Base-by-base conservation (phyloP, 192 early-diverging fungal species). In the Entomortierella chlamydospora region DNA sequence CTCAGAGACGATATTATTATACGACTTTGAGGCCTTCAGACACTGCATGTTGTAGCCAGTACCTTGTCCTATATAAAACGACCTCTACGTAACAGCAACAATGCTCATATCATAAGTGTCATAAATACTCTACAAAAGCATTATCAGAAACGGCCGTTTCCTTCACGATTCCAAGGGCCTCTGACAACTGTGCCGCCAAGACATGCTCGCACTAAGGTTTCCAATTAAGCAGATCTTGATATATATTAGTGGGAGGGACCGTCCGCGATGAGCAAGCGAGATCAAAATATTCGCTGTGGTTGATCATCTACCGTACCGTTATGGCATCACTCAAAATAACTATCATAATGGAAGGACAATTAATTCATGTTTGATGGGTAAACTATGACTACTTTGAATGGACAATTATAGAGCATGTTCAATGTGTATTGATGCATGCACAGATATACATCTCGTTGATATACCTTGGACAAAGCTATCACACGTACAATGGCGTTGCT, bases 381-480 rank as follows among this genome's bases (percentile, higher is more conserved):
- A 37, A 37, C 34, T 37, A 37, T 37, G 34, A 37, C 34, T 7
- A 37, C 10, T 37, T 7, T 37, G 30, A 7, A 39, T 59, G 57
- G 54, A 20, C 20, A 64, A 25, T 11, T 11, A 30, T 11, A 26
- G 51, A 33, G 30, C 6, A 33, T 51, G 31, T 23, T 25, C 57
- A 58, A 7, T n/a, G 34, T 49, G 37, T 30, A 20, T 13, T n/a
- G 33, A 49, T 9, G 25, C n/a, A 41, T 25, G 39, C 3, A 11
- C 15, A 47, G 15, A 17, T n/a, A 20, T 20, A 47, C 45, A 20
- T 12, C 45, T 20, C 45, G 15, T 12, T 47, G 45, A 17, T 5
- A 20, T 70, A 78, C 74, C 74, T 37, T 78, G 74, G 26, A 78
- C 15, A 28, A 78, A 78, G 47, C 37, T 47, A 11, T 69, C 56